phyloP scores from a whole-genome alignment of 805 yeast genomes.

The Candida nemodendra region DNA sequence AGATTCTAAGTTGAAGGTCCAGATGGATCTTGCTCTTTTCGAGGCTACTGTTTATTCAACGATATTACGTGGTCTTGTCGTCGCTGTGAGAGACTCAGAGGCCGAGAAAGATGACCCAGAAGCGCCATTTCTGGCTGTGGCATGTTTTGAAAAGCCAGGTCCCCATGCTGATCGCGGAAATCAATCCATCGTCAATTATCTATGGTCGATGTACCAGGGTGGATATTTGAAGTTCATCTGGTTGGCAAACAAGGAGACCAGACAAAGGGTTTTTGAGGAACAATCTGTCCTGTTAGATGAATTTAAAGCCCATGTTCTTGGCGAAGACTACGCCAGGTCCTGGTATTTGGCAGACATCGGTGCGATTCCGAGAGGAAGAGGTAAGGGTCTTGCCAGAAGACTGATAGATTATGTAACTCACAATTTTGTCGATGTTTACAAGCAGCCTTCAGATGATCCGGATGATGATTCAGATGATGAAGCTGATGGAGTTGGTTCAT shows the following conservation, averaged over 20 bases:
- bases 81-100: slow-evolving; percentile 48
- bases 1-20: slow-evolving; percentile 35
- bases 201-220: slow-evolving; percentile 34
- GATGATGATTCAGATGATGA: slow-evolving; percentile 18
- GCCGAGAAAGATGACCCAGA: slow-evolving; percentile 39
- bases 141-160: slow-evolving; percentile 45
- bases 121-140: slow-evolving; percentile 52
- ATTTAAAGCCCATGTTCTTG: slow-evolving; percentile 43
- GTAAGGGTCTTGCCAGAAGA: slow-evolving; percentile 55
- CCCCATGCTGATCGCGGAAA: slow-evolving; percentile 15
- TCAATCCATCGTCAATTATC: slow-evolving; percentile 31
- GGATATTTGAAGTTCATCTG: slow-evolving; percentile 35
- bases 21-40: slow-evolving; percentile 48
- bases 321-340: slow-evolving; percentile 37
- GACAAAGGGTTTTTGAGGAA: slow-evolving; percentile 49
- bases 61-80: slow-evolving; percentile 48
- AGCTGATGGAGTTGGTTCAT: slow-evolving; percentile 13
- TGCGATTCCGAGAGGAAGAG: slow-evolving; percentile 55
- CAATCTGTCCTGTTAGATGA: slow-evolving; percentile 46
- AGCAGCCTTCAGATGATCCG: slow-evolving; percentile 12
- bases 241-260: slow-evolving; percentile 41
- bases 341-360: slow-evolving; percentile 64
- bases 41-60: slow-evolving; percentile 54
- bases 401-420: slow-evolving; percentile 50
- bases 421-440: slow-evolving; percentile 39